A percentile compares a stretch with the other conserved stretches of the same genome.
phyloP scores from a whole-genome alignment of 2,329 filamentous ascomycete genomes.

The Purpureocillium lavendulum region DNA sequence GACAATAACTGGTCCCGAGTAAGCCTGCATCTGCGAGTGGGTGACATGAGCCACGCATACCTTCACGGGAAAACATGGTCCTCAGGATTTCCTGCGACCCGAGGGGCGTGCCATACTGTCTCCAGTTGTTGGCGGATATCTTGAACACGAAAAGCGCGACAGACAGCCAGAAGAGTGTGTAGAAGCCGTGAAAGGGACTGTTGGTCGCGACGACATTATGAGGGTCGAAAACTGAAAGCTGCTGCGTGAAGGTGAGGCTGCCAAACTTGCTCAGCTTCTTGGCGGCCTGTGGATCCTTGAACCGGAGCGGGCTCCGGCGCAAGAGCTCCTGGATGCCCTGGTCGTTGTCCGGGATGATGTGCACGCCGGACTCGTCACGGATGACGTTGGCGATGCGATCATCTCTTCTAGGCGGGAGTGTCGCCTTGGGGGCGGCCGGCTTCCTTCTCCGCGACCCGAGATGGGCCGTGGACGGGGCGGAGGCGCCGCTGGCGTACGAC shows the following conservation, averaged over 20 bases:
- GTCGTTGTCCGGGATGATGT: slow-evolving; percentile 20
- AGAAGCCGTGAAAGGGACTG: slow-evolving; percentile 72
- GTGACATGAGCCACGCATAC: slow-evolving; percentile 12
- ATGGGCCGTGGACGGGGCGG: background rate
- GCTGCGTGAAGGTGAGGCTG: slow-evolving; percentile 59
- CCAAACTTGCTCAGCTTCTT: slow-evolving; percentile 22
- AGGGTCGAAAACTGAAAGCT: slow-evolving; percentile 67
- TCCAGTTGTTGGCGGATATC: slow-evolving; percentile 61
- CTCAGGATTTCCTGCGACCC: slow-evolving; percentile 65
- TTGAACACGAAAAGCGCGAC: slow-evolving; percentile 59
- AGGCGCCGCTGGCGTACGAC: slow-evolving; percentile 10
- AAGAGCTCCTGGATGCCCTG: slow-evolving; percentile 19
- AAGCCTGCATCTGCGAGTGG: background rate
- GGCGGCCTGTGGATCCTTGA: slow-evolving; percentile 10
- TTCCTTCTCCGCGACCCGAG: background rate
- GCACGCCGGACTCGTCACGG: slow-evolving; percentile 14
- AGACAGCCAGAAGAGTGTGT: slow-evolving; percentile 68
- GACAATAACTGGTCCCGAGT: slow-evolving; percentile 32
- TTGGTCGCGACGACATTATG: slow-evolving; percentile 57
- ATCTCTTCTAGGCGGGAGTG: background rate
- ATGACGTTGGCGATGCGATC: slow-evolving; percentile 7
- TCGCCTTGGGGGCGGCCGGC: background rate
- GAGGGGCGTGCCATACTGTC: slow-evolving; percentile 57
- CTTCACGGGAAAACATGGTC: slow-evolving; percentile 51
- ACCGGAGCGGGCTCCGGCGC: slow-evolving; percentile 13